Evolutionary conservation across 2,329 filamentous ascomycete species (phyloP).

Genomic region (Grosmannia clavigera): DNA sequence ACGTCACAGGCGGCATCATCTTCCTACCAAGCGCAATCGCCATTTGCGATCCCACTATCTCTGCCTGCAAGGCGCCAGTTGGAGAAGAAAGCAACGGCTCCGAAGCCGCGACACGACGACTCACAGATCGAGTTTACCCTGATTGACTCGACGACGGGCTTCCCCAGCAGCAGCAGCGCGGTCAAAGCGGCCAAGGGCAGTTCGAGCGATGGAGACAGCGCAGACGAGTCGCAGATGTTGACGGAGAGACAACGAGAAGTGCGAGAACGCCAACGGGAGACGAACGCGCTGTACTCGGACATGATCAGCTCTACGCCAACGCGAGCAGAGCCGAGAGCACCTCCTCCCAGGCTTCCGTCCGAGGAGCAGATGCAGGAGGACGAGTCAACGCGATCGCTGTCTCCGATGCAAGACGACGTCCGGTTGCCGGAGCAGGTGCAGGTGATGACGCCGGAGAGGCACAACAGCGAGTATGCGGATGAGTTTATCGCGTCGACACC

Average conservation of each 20-base stretch:
- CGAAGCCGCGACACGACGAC: constrained; percentile 60
- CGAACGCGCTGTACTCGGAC: constrained; percentile 54
- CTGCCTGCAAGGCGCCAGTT: constrained; percentile 11
- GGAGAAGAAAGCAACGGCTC: constrained; percentile 16
- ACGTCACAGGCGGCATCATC: constrained; percentile 14
- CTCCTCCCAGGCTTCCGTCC: neutral
- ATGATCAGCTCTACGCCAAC: constrained; percentile 43
- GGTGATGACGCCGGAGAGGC: constrained; percentile 33
- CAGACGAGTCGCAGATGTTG: constrained; percentile 54
- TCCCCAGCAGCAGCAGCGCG: constrained; percentile 23
- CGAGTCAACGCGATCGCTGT: neutral
- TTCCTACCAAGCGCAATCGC: constrained; percentile 10
- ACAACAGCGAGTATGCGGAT: constrained; percentile 15
- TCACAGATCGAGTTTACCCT: constrained; percentile 69
- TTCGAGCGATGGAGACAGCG: neutral
- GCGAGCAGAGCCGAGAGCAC: neutral
- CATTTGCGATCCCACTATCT: constrained; percentile 20
- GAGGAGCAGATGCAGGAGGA: neutral
- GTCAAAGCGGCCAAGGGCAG: neutral
- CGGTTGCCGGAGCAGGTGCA: constrained; percentile 12
- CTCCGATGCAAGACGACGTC: constrained; percentile 2
- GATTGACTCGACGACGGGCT: constrained; percentile 43
- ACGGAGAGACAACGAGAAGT: constrained; percentile 74
- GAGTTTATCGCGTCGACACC: constrained; percentile 48
- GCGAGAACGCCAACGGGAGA: constrained; percentile 57